Evolutionary conservation across 1,139 yeast genomes (phyloP).

Genomic region (Debaryomyces sp.): DNA sequence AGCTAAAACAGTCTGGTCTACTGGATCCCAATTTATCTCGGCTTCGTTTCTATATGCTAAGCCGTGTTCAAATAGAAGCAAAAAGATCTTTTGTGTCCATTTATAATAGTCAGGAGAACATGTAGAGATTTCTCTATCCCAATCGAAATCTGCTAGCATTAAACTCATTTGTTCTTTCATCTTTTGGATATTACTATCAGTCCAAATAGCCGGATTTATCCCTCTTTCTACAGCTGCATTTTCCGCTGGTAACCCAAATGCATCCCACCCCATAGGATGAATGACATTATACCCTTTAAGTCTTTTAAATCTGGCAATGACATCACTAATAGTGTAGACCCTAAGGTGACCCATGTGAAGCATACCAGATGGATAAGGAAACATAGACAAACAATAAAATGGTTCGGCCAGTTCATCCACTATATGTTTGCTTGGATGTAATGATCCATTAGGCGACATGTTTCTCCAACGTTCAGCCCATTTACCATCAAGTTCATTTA

Average conservation of each 20-base stretch:
- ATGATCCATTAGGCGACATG: slow-evolving; percentile 36
- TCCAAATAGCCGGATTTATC: slow-evolving; percentile 82
- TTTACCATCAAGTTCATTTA: slow-evolving; percentile 43
- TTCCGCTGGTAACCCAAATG: slow-evolving; percentile 97
- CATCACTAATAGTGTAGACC: slow-evolving; percentile 90
- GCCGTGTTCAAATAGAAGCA: slow-evolving; percentile 71
- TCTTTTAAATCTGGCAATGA: slow-evolving; percentile 74
- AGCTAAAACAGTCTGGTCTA: slow-evolving; percentile 91
- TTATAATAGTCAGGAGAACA: slow-evolving; percentile 86
- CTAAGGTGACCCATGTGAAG: slow-evolving; percentile 93
- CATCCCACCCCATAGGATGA: slow-evolving; percentile 99
- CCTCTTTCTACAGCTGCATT: slow-evolving; percentile 93
- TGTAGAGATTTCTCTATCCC: slow-evolving; percentile 91
- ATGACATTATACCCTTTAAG: slow-evolving; percentile 76
- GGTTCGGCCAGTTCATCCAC: slow-evolving; percentile 31
- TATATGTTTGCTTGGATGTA: slow-evolving; percentile 47
- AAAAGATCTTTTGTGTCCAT: slow-evolving; percentile 88
- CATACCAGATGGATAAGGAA: slow-evolving; percentile 94
- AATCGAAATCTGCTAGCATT: slow-evolving; percentile 88
- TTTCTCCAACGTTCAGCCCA: slow-evolving; percentile 57
- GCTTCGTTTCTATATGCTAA: slow-evolving; percentile 85
- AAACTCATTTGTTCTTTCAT: slow-evolving; percentile 82
- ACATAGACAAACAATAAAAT: slow-evolving; percentile 80
- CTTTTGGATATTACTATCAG: slow-evolving; percentile 67
- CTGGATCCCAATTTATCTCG: slow-evolving; percentile 96